A percentile compares a stretch with the other conserved stretches of the same genome.
These are phyloP conservation scores for Vigna hirtella DNA, from an alignment of 306 rosid species.

Conservation along the genomic window DNA sequence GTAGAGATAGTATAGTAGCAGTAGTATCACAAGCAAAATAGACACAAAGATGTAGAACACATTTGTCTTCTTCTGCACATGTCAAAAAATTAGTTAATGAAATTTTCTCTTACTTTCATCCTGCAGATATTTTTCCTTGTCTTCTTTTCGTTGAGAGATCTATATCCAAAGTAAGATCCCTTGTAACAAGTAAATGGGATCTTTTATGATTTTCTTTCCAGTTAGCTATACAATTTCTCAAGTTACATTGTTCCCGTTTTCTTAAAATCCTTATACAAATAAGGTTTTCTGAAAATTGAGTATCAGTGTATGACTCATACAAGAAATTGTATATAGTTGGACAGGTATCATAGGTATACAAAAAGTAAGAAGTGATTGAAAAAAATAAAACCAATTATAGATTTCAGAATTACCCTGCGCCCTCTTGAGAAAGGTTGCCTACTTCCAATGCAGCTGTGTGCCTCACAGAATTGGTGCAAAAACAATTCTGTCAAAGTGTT, in stretches of 20 bases:
- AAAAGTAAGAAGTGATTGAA: neutral
- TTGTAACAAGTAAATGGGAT: neutral
- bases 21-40: conserved; percentile 56
- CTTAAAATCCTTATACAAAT: conserved; percentile 31
- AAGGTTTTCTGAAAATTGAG: conserved; percentile 33
- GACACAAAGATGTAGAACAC: conserved; percentile 62
- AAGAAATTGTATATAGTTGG: neutral
- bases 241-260: neutral
- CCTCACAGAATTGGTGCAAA: conserved; percentile 83
- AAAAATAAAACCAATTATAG: neutral
- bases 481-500: conserved; percentile 57
- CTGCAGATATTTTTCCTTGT: neutral
- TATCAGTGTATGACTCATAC: neutral
- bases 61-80: conserved; percentile 63
- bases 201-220: neutral
- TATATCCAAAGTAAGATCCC: conserved; percentile 27
- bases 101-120: conserved; percentile 13
- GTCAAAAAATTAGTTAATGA: conserved; percentile 28
- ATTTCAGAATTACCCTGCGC: conserved; percentile 58
- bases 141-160: conserved; percentile 24
- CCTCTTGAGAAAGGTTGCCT: conserved; percentile 80
- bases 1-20: conserved; percentile 65
- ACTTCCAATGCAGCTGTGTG: conserved; percentile 68
- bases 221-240: neutral
- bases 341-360: conserved; percentile 6